A percentile compares a stretch with the other conserved stretches of the same genome.
These are phyloP conservation scores for Allantophomopsis lycopodina DNA, from an alignment of 2,329 filamentous ascomycete genomes.

Conservation along the genomic window DNA sequence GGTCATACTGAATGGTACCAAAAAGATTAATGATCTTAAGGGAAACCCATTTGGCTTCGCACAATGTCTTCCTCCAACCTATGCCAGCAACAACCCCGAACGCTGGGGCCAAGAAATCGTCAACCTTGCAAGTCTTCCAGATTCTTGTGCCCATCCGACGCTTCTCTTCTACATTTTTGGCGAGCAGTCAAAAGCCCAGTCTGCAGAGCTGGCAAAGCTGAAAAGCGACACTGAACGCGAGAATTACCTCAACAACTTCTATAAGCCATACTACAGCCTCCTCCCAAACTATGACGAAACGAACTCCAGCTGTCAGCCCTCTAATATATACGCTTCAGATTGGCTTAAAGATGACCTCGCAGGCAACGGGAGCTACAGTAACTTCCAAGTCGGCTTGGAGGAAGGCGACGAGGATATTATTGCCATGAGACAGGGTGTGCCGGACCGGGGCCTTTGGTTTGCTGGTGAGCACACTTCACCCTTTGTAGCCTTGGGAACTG, in stretches of 20 bases:
- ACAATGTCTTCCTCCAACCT: conserved; percentile 44
- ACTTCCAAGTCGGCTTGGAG: conserved; percentile 49
- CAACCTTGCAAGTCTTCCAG: conserved; percentile 40
- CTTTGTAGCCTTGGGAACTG: conserved; percentile 78
- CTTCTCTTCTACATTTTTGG: conserved; percentile 52
- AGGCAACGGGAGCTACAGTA: conserved; percentile 54
- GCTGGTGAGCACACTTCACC: conserved; percentile 72
- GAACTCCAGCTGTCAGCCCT: conserved; percentile 34
- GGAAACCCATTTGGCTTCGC: conserved; percentile 28
- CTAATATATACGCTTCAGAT: conserved; percentile 40
- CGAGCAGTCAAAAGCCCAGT: conserved; percentile 22
- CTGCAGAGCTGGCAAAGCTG: conserved; percentile 5
- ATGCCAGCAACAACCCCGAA: conserved; percentile 34
- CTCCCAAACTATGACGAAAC: conserved; percentile 39
- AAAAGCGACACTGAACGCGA: conserved; percentile 11
- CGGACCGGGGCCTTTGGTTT: conserved; percentile 35
- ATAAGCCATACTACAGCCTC: conserved; percentile 49
- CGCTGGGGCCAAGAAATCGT: conserved; percentile 48
- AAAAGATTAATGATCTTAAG: too few relatives aligned
- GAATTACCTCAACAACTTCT: conserved; percentile 26
- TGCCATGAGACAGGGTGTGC: conserved; percentile 29
- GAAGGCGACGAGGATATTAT: conserved; percentile 46
- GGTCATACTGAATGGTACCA: too few relatives aligned
- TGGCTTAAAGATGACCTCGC: conserved; percentile 55
- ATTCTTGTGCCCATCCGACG: conserved; percentile 41